Base-by-base conservation (phyloP, 1,139 yeast species). In the Williopsis jadinii region DNA sequence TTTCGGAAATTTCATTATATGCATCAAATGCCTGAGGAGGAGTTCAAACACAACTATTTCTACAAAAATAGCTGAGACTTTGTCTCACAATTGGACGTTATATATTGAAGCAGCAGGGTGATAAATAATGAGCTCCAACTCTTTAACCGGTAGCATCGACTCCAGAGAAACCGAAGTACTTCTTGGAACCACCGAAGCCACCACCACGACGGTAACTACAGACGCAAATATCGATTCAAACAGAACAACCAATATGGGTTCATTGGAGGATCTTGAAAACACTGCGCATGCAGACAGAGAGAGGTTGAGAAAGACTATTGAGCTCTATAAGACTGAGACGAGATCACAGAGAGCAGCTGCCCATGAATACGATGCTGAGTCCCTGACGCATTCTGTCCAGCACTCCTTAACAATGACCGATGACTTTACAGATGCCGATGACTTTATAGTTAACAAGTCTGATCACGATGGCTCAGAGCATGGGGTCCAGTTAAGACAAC, bases 341-440 rank as follows among this genome's bases (percentile, higher is more conserved):
- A 29, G 30, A 5, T 4, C 9, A 12, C 11, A 5, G 8, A 26
- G 29, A 19, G 13, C 31, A 28, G 34, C 28, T 24, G 36, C 11
- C 28, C 11, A 38, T 35, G 14, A 36, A 42, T 5, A 34, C 37
- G 4, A 32, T 34, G 30, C 11, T 8, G 29, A 37, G 43, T 11
- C 13, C 32, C 5, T n/a, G 13, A 9, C 32, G n/a, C 11, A n/a
- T 9, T 30, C 32, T 10, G 15, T 30, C 32, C 15, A 11, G 13
- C 11, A 30, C 14, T 30, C 32, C 32, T 13, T 6, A 10, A 30
- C 13, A 30, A 34, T 9, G 36, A 44, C 43, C 8, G 54, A 47
- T 11, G 52, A 52, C 14, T 50, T 43, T 34, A 50, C 43, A 10
- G 57, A 54, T 39, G 55, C 55, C 6, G 56, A 52, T 37, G 56